Percentiles rank a stretch among this genome's conserved stretches.
phyloP scores from a whole-genome alignment of 805 yeast species.

The Zygosaccharomyces bisporus region DNA sequence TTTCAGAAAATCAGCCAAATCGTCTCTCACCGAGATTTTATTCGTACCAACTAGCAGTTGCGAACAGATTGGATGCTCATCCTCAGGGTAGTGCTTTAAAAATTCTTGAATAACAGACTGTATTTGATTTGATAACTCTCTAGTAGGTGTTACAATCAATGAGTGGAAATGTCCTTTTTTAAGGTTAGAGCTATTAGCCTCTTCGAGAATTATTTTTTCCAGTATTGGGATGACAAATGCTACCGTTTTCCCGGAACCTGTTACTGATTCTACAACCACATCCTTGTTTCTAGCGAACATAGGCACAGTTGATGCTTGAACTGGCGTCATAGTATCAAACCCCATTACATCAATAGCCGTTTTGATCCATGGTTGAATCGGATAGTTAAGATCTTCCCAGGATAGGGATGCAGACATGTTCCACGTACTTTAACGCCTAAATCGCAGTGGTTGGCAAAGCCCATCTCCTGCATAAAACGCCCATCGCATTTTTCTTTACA shows the following conservation, averaged over 20 bases:
- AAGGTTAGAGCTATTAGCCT: constrained; percentile 31
- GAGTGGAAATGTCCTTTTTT: constrained; percentile 68
- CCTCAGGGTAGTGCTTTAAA: constrained; percentile 54
- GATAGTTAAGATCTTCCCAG: constrained; percentile 56
- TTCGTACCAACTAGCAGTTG: constrained; percentile 58
- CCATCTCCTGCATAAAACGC: not conserved
- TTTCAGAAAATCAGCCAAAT: constrained; percentile 53
- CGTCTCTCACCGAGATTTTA: constrained; percentile 61
- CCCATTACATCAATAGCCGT: constrained; percentile 72
- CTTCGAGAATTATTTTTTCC: constrained; percentile 52
- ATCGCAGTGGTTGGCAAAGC: not conserved
- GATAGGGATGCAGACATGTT: constrained; percentile 43
- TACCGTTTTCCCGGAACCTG: constrained; percentile 98
- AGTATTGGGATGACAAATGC: constrained; percentile 81
- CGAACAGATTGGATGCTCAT: constrained; percentile 41
- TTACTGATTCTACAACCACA: constrained; percentile 94
- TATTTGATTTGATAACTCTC: constrained; percentile 70
- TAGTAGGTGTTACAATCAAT: constrained; percentile 62
- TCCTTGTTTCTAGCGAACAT: constrained; percentile 79
- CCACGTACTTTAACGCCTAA: not conserved
- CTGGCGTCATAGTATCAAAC: constrained; percentile 86
- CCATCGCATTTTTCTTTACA: not conserved
- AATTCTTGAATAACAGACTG: constrained; percentile 59
- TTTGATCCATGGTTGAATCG: constrained; percentile 64
- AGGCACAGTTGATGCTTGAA: constrained; percentile 93